Evolutionary conservation across 202 grass and related monocot genomes (phyloP), one percentile per base, ranked within the genome.

Genomic region (Zizania palustris): DNA sequence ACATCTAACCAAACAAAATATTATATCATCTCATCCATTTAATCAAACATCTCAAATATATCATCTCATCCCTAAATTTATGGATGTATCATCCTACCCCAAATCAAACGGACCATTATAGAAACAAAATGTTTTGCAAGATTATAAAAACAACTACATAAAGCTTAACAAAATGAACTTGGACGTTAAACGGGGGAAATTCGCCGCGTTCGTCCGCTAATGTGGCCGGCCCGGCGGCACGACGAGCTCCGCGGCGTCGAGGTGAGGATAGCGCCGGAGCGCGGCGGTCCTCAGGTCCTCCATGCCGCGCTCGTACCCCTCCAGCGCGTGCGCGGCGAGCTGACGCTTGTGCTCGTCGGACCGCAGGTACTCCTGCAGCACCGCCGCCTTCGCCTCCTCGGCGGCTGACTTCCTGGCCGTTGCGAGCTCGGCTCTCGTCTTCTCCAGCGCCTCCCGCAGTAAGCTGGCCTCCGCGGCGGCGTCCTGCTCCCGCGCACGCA

Each of bases 231-330:
- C 77, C 0, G 53, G 65, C n/a, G 65, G 77, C 41, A 60, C 77
- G 65, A 44, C n/a, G 11, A 80, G 41, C 18, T 5, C 57, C 10
- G 45, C 67, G 4, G 56, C 12, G 44, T 72, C 57, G 44, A 63
- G 14, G 78, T 11, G n/a, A 1, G 67, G 67, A 12, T 37, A 37
- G 35, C 37, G 7, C 5, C 9, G 2, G 21, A 84, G 64, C 13
- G 41, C 74, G 67, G 53, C 57, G 56, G 34, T 44, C 73, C 62
- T 83, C 81, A 76, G 76, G 22, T 74, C 72, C 65, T 42, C 80
- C 80, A 76, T 7, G 64, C 81, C 72, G n/a, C 72, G 72, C 9
- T 83, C 64, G 64, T 83, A 43, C 43, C 10, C 54, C 14, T 62
- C 38, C 43, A 76, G 43, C n/a, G 72, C 81, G 34, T 20, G 63